These are phyloP conservation scores for Straminergon stramineum DNA, from an alignment of 225 moss, liverwort and hornwort species.

Conservation along the genomic window DNA sequence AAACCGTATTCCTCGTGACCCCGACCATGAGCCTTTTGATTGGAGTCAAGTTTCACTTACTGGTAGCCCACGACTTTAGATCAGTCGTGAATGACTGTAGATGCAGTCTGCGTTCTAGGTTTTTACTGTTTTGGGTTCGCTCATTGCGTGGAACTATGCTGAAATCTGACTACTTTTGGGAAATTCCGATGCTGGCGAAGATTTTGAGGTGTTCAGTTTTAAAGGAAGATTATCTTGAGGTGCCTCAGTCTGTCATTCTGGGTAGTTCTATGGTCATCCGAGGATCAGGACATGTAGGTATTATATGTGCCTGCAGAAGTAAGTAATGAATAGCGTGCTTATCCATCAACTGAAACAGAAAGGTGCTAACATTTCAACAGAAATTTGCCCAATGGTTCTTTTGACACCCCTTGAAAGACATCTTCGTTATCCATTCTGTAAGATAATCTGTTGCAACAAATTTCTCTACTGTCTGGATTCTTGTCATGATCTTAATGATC, in stretches of 20 bases:
- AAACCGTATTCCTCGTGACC: constrained; percentile 5
- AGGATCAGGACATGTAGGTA: background rate
- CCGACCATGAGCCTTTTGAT: constrained; percentile 33
- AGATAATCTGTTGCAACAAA: background rate
- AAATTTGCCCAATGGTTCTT: background rate
- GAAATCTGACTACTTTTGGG: background rate
- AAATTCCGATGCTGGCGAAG: background rate
- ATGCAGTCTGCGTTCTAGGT: background rate
- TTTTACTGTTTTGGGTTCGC: background rate
- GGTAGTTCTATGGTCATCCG: background rate
- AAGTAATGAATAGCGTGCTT: background rate
- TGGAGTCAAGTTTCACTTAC: constrained; percentile 42
- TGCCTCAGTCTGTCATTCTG: background rate
- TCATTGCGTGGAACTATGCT: background rate
- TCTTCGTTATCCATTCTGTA: background rate
- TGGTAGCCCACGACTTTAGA: constrained; percentile 27
- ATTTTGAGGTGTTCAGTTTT: background rate
- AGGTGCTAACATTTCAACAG: background rate
- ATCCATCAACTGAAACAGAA: background rate
- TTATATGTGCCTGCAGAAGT: background rate
- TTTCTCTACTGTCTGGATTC: background rate
- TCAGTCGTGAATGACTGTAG: background rate
- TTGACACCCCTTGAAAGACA: background rate
- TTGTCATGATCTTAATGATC: background rate
- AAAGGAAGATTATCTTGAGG: background rate